Evolutionary conservation across 495 filamentous ascomycete species (phyloP), one percentile per base, ranked within the genome.

Genomic region (Lineolata rhizophorae): DNA sequence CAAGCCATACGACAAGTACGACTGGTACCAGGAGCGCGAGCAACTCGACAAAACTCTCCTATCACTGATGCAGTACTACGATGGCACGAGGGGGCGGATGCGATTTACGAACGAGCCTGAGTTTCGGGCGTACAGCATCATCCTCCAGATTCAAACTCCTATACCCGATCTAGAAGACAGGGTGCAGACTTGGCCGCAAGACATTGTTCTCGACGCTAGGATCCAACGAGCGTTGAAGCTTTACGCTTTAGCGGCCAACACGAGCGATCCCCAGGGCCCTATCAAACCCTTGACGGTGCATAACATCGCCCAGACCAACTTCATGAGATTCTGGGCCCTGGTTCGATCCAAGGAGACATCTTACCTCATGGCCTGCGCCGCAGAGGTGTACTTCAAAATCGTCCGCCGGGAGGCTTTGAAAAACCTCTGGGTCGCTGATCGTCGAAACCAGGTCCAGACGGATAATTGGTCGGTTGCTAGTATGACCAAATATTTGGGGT

Each of bases 361-460:
- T 0, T 95, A 93, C 50, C 64, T 84, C 13, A 85, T 90, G 75
- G 85, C 77, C 4, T 94, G 85, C 48, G 73, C 93, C 24, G 83
- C 84, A 2, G 84, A 94, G 47, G 72, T 84, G 11, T 78, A 83
- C 40, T 95, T 95, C 53, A 77, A 72, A 31, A 56, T 68, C 11
- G 58, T 95, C 16, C 79, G 87, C 14, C 72, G 74, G 36, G 69
- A 62, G 13, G 72, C 82, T 3, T 60, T 95, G 27, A 70, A 71
- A 35, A 6, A 65, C 56, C 54, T 62, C 56, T 31, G 61, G 52
- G 4, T 72, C 64, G 37, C 57, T 56, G 20, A 3, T 65, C 66
- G 42, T 69, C 65, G 42, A 56, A 57, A 39, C 47, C 16, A 38
- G 36, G 10, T 18, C 20, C 20, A 70, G 16, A 74, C 72, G 3